Evolutionary conservation across 148 eudicot species (phyloP), one percentile per base, ranked within the genome.

Genomic region (Gaultheria prostrata): DNA sequence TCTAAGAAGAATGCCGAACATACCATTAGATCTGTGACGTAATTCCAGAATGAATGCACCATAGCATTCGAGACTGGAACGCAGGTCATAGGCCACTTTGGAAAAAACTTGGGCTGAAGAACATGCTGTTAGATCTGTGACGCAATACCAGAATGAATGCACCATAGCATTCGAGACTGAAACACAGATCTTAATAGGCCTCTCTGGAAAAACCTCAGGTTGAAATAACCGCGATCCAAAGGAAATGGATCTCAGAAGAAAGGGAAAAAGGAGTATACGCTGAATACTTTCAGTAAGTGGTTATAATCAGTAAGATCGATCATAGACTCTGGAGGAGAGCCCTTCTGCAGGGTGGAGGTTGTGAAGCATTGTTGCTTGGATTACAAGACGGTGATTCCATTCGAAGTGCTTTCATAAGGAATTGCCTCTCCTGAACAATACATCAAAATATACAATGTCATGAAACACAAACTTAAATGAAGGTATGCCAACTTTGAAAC

Each of bases 271-370:
- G 85, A 86, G 83, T 81, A 85, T 83, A 84, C 67, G 39, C 53
- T 71, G 72, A 83, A 83, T 86, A 81, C 82, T 77, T 70, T 32
- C 4, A 54, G 79, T 84, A 24, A 81, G 33, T 59, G 80, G 84
- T 72, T 28, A 83, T 78, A 87, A 82, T 85, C 74, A 77, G 65
- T 32, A 50, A 82, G 75, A 76, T 81, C 87, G 84, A 71, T 94
- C 89, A 95, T 76, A 92, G 91, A 83, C 94, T 92, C 85, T 95
- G 93, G 71, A 94, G 98, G 84, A 95, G 98, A 81, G 95, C 92
- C 89, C 95, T 91, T 89, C 92, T 93, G 89, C 98, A 95, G 56
- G 93, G 89, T 78, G 98, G 98, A 84, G 97, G 91, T 81, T 90
- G 93, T 72, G 93, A 80, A 69, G 88, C 57, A 85, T 84, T 90